phyloP scores from a whole-genome alignment of 306 rosid genomes.

The Quercus gilva region DNA sequence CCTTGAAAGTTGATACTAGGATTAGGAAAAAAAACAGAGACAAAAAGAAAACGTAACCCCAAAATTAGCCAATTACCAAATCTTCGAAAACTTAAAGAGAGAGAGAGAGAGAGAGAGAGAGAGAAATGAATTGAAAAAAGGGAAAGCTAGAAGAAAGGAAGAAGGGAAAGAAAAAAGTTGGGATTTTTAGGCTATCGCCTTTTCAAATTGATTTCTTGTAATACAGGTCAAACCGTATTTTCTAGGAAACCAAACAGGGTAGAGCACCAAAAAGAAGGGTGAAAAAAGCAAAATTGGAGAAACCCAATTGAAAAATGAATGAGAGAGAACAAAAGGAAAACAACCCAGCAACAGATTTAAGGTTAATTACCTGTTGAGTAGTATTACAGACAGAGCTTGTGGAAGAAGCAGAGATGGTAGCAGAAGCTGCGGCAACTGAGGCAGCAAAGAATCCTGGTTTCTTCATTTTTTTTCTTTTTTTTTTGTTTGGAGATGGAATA shows the following conservation, averaged over 20 bases:
- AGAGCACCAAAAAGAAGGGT: background rate
- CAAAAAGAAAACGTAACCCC: background rate
- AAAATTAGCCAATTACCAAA: background rate
- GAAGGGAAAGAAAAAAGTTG: background rate
- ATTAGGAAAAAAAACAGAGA: background rate
- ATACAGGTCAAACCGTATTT: background rate
- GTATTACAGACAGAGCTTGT: constrained; percentile 8
- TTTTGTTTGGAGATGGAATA: background rate
- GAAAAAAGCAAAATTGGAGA: background rate
- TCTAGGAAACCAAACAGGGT: constrained; percentile 20
- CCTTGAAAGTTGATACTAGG: background rate
- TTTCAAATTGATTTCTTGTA: too few relatives aligned
- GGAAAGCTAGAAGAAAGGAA: background rate
- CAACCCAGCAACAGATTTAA: background rate
- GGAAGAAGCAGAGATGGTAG: constrained; percentile 29
- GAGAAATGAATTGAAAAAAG: too few relatives aligned
- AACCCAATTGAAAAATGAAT: background rate
- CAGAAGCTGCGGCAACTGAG: constrained; percentile 43
- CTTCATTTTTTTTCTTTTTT: constrained; percentile 25
- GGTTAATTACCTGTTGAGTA: constrained; percentile 31
- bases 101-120: too few relatives aligned
- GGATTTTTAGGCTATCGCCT: background rate
- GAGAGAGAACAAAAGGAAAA: background rate
- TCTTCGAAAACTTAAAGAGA: background rate
- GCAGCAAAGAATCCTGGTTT: constrained; percentile 37